Evolutionary conservation across 306 rosid genomes (phyloP).

Genomic region (Pyrus bretschneideri): DNA sequence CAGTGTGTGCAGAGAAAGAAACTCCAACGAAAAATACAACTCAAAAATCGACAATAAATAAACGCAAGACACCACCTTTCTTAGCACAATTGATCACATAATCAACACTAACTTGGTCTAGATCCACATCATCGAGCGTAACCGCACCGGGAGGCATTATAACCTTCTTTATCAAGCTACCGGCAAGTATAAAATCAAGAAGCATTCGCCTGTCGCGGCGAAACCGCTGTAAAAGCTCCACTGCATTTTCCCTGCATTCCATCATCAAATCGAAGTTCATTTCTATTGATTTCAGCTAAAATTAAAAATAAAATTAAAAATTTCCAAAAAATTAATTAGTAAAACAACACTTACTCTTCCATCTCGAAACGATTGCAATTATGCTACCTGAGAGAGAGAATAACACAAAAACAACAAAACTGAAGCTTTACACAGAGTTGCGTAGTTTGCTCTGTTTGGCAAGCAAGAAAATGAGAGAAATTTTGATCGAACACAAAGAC

Average conservation of each 20-base stretch:
- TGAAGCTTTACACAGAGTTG: neutral
- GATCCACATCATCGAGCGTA: constrained; percentile 92
- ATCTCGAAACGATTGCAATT: constrained; percentile 27
- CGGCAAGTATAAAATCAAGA: constrained; percentile 85
- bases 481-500: neutral
- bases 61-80: constrained; percentile 43
- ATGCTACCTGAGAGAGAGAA: neutral
- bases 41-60: neutral
- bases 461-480: neutral
- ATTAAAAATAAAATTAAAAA: neutral
- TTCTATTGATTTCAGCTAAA: neutral
- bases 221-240: constrained; percentile 77
- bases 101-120: constrained; percentile 97
- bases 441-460: neutral
- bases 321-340: neutral
- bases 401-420: neutral
- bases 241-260: constrained; percentile 55
- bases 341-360: constrained; percentile 68
- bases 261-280: neutral
- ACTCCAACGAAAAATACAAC: neutral
- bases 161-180: constrained; percentile 90
- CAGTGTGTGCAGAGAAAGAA: neutral
- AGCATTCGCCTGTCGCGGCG: constrained; percentile 82
- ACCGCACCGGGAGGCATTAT: constrained; percentile 98
- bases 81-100: constrained; percentile 82